Percentiles rank a stretch among this genome's conserved stretches.
Conservation (phyloP, 208 protist species). For the Leishmania braziliensis region DNA sequence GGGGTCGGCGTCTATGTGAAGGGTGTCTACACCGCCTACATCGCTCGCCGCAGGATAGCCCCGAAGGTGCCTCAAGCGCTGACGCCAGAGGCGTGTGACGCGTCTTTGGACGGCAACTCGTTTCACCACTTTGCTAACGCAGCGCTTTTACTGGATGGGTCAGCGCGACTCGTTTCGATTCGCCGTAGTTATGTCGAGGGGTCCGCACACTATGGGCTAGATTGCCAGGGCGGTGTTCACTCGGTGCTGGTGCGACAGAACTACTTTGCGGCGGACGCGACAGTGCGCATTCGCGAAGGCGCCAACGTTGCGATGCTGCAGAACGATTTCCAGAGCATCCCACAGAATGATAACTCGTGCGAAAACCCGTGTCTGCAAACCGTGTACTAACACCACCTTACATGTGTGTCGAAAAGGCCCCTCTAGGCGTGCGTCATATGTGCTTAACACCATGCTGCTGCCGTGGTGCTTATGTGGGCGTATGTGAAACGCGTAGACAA, state of each 20-base stretch:
- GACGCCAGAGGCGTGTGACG: constrained; percentile 9
- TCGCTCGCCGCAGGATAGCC: not conserved
- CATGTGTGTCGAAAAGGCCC: not conserved
- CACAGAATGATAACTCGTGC: constrained; percentile 52
- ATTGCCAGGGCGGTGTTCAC: constrained; percentile 51
- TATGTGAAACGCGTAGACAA: not conserved
- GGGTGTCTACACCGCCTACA: constrained; percentile 21
- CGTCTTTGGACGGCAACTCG: constrained; percentile 12
- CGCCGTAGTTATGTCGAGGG: constrained; percentile 50
- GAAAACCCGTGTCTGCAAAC: constrained; percentile 73
- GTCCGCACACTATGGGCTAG: constrained; percentile 84
- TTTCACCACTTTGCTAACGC: constrained; percentile 68
- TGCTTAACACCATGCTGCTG: not conserved
- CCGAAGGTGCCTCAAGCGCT: constrained; percentile 17
- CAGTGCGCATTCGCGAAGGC: constrained; percentile 63
- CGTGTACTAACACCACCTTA: constrained; percentile 47
- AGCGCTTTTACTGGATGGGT: constrained; percentile 57
- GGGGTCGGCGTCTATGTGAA: constrained; percentile 49
- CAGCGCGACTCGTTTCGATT: constrained; percentile 55
- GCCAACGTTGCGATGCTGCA: constrained; percentile 59
- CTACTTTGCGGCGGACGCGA: constrained; percentile 48
- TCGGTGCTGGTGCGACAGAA: constrained; percentile 66
- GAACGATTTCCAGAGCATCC: constrained; percentile 66
- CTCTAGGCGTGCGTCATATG: not conserved
- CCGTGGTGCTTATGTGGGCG: not conserved